These are phyloP conservation scores for Metschnikowia reukaufii DNA, from an alignment of 805 yeast species.

Conservation along the genomic window DNA sequence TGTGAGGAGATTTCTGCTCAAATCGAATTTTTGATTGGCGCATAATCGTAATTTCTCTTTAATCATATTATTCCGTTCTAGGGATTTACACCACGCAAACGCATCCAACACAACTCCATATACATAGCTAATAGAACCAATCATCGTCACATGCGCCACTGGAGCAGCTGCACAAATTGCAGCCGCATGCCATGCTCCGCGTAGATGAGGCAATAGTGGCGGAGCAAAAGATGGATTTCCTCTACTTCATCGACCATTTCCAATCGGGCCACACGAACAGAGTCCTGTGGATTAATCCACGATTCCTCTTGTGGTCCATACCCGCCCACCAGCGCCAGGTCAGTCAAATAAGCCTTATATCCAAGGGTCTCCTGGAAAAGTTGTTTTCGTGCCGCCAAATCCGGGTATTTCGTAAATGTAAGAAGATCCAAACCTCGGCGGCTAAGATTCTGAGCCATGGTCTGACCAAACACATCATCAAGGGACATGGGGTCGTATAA, in stretches of 20 bases:
- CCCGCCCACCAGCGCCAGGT: constrained; percentile 45
- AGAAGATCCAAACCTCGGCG: constrained; percentile 63
- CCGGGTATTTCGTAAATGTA: constrained; percentile 53
- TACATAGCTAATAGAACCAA: neutral
- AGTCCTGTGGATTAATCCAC: constrained; percentile 48
- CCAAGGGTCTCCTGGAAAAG: constrained; percentile 26
- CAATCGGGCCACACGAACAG: constrained; percentile 46
- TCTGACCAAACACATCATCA: constrained; percentile 60
- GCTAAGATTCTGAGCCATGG: constrained; percentile 63
- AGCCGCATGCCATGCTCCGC: constrained; percentile 15
- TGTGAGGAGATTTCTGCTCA: constrained; percentile 29
- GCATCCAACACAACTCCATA: neutral
- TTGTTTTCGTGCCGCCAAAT: constrained; percentile 29
- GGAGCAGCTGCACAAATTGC: constrained; percentile 1
- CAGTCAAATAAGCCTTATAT: constrained; percentile 41
- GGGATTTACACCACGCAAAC: too few species aligned
- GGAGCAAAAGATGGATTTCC: constrained; percentile 60
- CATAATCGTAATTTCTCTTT: too few species aligned
- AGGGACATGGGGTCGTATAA: constrained; percentile 74
- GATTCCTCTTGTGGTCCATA: constrained; percentile 25
- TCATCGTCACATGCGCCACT: constrained; percentile 4
- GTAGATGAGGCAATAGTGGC: constrained; percentile 54
- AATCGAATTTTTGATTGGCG: constrained; percentile 22
- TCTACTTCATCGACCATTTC: constrained; percentile 77
- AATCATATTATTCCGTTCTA: too few species aligned